These are phyloP conservation scores for Rutstroemia sp. DNA, from an alignment of 2,329 filamentous ascomycete species.

Conservation along the genomic window DNA sequence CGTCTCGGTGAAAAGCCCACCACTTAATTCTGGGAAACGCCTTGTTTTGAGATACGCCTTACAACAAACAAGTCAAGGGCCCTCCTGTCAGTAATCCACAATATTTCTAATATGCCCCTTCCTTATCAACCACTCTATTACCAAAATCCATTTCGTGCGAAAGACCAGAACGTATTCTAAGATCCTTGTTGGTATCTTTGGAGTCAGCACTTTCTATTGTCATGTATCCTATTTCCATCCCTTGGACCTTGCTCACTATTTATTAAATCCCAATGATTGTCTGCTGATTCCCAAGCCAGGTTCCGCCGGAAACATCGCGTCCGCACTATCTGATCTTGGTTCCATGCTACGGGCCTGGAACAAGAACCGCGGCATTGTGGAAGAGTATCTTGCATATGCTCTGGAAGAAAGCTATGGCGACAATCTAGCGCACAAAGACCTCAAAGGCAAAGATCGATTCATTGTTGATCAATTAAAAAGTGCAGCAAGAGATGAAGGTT, in stretches of 20 bases:
- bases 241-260: no score
- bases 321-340: background rate
- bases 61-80: no score
- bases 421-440: background rate
- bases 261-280: no score
- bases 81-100: no score
- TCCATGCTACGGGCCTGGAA: background rate
- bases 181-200: no score
- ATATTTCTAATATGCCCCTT: no score
- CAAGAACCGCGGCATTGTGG: background rate
- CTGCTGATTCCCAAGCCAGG: background rate
- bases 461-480: background rate
- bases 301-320: background rate
- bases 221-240: no score
- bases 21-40: background rate
- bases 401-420: background rate
- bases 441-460: background rate
- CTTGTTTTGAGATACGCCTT: background rate
- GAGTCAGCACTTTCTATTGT: no score
- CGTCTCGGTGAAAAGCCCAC: background rate
- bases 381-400: background rate
- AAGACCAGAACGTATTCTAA: no score
- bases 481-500: background rate
- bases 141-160: no score
- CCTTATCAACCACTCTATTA: no score